Evolutionary conservation across 306 rosid species (phyloP).

Genomic region (Corylus americana): DNA sequence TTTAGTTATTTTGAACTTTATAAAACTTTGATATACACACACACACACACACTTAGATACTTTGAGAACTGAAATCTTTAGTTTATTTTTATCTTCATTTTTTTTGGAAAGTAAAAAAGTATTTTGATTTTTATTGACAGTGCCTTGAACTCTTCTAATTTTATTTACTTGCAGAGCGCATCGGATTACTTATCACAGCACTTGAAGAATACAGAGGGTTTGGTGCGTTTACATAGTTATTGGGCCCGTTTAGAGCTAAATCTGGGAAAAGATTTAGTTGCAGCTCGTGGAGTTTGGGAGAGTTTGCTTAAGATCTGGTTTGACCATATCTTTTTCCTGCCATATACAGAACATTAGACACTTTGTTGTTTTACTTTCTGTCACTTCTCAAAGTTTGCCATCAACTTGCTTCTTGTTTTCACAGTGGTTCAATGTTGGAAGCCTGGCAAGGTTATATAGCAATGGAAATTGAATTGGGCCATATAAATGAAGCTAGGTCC

Average conservation of each 20-base stretch:
- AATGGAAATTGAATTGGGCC: conserved; percentile 76
- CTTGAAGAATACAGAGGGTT: conserved; percentile 70
- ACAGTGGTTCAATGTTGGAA: conserved; percentile 79
- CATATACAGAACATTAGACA: background rate
- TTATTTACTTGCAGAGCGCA: conserved; percentile 60
- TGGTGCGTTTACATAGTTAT: conserved; percentile 70
- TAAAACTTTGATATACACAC: too few relatives aligned
- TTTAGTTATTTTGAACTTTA: background rate
- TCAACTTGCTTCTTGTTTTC: conserved; percentile 12
- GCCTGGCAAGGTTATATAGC: conserved; percentile 81
- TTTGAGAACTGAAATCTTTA: background rate
- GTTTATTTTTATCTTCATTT: background rate
- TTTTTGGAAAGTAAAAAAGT: background rate
- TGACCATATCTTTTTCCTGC: conserved; percentile 26
- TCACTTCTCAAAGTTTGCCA: background rate
- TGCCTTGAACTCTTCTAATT: conserved; percentile 31
- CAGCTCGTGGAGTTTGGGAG: conserved; percentile 95
- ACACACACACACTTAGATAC: background rate
- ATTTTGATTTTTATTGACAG: background rate
- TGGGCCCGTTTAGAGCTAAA: conserved; percentile 86
- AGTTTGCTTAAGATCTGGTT: conserved; percentile 80
- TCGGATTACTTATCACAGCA: conserved; percentile 75
- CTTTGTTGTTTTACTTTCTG: background rate
- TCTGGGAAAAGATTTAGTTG: conserved; percentile 58
- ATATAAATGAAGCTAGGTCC: conserved; percentile 76